phyloP scores from a whole-genome alignment of 2,329 filamentous ascomycete genomes.

The Chaetomiaceae sp. region DNA sequence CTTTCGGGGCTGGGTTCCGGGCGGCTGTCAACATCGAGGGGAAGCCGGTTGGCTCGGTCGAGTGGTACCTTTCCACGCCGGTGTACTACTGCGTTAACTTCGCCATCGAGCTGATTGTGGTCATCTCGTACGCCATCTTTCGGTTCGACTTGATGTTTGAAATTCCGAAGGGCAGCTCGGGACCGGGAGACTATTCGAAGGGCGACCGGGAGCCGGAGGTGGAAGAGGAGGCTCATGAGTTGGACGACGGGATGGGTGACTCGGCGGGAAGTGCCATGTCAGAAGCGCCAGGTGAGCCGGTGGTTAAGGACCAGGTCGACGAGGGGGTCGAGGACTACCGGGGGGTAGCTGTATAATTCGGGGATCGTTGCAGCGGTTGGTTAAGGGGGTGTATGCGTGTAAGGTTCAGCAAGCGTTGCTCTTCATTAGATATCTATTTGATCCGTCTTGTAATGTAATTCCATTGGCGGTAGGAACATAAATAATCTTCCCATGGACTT shows the following conservation, averaged over 20 bases:
- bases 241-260: not conserved
- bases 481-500: too few species aligned
- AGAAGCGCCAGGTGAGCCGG: too few species aligned
- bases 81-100: slow-evolving; percentile 82
- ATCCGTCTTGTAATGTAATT: too few species aligned
- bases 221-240: not conserved
- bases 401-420: too few species aligned
- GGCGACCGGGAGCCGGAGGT: not conserved
- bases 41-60: slow-evolving; percentile 48
- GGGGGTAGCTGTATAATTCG: too few species aligned
- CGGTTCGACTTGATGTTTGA: slow-evolving; percentile 73
- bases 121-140: slow-evolving; percentile 60
- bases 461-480: too few species aligned
- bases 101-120: slow-evolving; percentile 66
- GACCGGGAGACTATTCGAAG: slow-evolving; percentile 46
- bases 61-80: slow-evolving; percentile 66
- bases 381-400: too few species aligned
- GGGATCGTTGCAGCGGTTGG: too few species aligned
- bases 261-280: not conserved
- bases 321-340: too few species aligned
- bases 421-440: too few species aligned
- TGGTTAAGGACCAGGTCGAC: too few species aligned
- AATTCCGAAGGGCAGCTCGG: slow-evolving; percentile 64
- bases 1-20: slow-evolving; percentile 67
- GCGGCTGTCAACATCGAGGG: slow-evolving; percentile 54